These are phyloP conservation scores for Cladophialophora immunda DNA, from an alignment of 2,329 filamentous ascomycete genomes.

Conservation along the genomic window DNA sequence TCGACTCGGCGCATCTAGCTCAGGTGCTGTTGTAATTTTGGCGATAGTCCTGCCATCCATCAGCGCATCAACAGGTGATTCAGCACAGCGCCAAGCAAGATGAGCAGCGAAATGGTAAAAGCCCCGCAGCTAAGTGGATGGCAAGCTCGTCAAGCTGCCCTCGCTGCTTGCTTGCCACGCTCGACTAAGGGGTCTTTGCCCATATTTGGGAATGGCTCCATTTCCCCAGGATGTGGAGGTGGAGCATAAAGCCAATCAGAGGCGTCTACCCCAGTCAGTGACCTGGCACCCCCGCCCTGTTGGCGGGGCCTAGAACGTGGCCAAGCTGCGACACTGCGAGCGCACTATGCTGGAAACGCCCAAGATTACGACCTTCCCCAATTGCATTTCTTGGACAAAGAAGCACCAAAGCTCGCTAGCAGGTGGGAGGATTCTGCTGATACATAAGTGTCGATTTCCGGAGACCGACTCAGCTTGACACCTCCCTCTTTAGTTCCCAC, in stretches of 20 bases:
- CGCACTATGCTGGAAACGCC: neutral
- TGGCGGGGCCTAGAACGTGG: slow-evolving; percentile 1
- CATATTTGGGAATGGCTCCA: neutral
- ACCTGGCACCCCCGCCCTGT: neutral
- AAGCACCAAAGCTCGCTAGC: neutral
- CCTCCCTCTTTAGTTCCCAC: neutral
- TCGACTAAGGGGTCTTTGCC: neutral
- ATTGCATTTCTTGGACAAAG: neutral
- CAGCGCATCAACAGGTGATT: neutral
- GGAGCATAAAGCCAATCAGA: neutral
- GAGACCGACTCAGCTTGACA: neutral
- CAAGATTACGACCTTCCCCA: neutral
- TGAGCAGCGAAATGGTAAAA: neutral
- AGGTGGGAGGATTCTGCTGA: neutral
- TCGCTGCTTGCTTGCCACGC: neutral
- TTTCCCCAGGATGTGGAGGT: neutral
- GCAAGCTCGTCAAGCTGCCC: neutral
- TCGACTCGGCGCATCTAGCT: neutral
- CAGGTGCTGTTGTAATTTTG: neutral
- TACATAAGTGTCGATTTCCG: neutral
- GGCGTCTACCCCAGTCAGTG: neutral
- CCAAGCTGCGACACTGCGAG: neutral
- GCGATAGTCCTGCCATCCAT: neutral
- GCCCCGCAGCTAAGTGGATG: neutral
- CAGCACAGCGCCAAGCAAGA: neutral